Evolutionary conservation across 139 green algal genomes (phyloP).

Genomic region (Chlamydomonas schloesseri): DNA sequence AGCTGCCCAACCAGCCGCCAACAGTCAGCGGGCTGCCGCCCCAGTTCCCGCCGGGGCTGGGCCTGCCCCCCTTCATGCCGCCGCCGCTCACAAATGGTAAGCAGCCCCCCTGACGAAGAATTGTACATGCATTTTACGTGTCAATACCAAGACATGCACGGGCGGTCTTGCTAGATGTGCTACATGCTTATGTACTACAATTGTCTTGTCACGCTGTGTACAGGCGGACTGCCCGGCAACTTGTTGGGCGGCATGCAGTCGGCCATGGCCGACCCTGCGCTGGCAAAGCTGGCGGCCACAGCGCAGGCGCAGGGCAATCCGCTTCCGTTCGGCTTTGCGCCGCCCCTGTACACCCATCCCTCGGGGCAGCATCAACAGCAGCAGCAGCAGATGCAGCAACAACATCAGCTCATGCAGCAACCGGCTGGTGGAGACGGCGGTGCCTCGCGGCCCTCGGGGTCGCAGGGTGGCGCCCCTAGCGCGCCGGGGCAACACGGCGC

Average conservation of each 20-base stretch:
- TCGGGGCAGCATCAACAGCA: neutral
- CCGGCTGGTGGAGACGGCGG: neutral
- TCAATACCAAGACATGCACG: too few species aligned
- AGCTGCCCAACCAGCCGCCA: neutral
- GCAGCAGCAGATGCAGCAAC: neutral
- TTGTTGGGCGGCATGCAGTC: neutral
- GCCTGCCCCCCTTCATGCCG: neutral
- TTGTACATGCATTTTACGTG: too few species aligned
- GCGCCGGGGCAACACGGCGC: neutral
- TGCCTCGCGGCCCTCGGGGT: too few species aligned
- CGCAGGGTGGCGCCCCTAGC: neutral
- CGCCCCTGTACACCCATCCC: neutral
- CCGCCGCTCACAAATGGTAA: too few species aligned
- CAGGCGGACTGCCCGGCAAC: neutral
- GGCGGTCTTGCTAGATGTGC: too few species aligned
- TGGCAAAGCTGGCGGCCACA: neutral
- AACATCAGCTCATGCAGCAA: neutral
- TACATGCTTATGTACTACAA: too few species aligned
- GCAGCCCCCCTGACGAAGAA: too few species aligned
- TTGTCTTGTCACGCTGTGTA: neutral
- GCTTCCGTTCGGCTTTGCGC: neutral
- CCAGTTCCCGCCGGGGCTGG: neutral
- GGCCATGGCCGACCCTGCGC: neutral
- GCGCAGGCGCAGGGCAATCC: conserved; percentile 18
- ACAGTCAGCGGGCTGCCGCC: neutral